A percentile compares a stretch with the other conserved stretches of the same genome.
These are phyloP conservation scores for Trichosanthes truncata DNA, from an alignment of 306 rosid species.

Conservation along the genomic window DNA sequence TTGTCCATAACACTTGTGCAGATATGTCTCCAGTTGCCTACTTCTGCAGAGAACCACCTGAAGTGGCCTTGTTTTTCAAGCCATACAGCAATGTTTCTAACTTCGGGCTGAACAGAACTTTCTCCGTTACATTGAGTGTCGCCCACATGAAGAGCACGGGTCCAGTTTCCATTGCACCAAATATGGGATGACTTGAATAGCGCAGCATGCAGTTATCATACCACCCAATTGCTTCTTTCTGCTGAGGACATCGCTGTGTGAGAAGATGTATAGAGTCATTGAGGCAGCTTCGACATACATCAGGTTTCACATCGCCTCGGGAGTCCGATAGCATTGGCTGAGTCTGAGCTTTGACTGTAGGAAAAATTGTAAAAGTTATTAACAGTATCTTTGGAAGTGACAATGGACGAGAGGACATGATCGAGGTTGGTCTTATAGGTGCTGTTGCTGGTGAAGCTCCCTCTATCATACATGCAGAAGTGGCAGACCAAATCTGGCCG, in stretches of 20 bases:
- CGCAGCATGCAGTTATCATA: conserved; percentile 34
- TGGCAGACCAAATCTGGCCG: not conserved
- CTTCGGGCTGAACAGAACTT: not conserved
- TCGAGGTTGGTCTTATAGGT: conserved; percentile 4
- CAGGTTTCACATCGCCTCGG: conserved; percentile 32
- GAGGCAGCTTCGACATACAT: conserved; percentile 31
- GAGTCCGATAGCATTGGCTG: conserved; percentile 14
- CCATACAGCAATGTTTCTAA: not conserved
- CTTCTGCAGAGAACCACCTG: not conserved
- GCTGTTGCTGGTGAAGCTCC: conserved; percentile 1
- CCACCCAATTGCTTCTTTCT: conserved; percentile 36
- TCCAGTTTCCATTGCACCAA: not conserved
- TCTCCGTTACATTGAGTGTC: not conserved
- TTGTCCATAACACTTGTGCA: not conserved
- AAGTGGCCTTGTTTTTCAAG: not conserved
- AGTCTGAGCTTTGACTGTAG: not conserved
- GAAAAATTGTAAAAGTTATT: conserved; percentile 8
- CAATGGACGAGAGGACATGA: not conserved
- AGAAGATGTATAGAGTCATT: conserved; percentile 18
- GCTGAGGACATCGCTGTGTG: conserved; percentile 16
- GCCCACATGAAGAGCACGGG: not conserved
- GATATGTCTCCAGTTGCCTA: not conserved
- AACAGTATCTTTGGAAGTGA: not conserved
- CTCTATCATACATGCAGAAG: not conserved
- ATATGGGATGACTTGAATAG: conserved; percentile 24